Conservation (phyloP, 768 basidiomycete species). For the Mycena haematopus region DNA sequence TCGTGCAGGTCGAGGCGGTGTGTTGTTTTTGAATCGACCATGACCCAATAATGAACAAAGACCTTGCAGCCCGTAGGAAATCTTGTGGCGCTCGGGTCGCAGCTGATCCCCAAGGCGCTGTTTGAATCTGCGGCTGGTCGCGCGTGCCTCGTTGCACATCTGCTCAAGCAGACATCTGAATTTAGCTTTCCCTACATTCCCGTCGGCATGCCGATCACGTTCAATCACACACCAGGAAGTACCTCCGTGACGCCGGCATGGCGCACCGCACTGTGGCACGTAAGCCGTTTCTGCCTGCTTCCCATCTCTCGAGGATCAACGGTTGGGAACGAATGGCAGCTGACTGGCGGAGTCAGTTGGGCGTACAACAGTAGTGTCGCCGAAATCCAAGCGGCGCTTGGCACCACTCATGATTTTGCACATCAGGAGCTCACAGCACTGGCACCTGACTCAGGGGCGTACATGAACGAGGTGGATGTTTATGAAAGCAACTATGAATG, state of each 20-base stretch:
- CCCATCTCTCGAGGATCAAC: not conserved
- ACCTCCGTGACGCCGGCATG: conserved; percentile 31
- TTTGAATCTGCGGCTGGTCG: conserved; percentile 32
- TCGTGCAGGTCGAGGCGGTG: conserved; percentile 5
- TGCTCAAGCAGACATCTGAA: conserved; percentile 26
- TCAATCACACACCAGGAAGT: conserved; percentile 14
- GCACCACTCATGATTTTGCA: conserved; percentile 14
- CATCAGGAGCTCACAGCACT: conserved; percentile 21
- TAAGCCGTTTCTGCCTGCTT: conserved; percentile 1
- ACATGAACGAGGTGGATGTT: conserved; percentile 41
- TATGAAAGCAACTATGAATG: conserved; percentile 40
- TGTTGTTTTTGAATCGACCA: not conserved
- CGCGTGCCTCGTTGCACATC: conserved; percentile 24
- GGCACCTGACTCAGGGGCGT: conserved; percentile 28
- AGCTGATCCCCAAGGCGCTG: conserved; percentile 35
- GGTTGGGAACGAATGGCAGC: not conserved
- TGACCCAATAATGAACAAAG: too few species aligned
- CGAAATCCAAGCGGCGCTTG: conserved; percentile 6
- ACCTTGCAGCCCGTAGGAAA: conserved; percentile 10
- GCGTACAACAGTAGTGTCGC: conserved; percentile 6
- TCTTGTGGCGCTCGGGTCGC: conserved; percentile 29
- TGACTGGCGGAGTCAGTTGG: not conserved
- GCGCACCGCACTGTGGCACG: conserved; percentile 31
- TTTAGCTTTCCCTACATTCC: conserved; percentile 18
- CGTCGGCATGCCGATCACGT: conserved; percentile 22